Conservation (phyloP, 768 basidiomycete species). For the Dacryopinax spathularia region DNA sequence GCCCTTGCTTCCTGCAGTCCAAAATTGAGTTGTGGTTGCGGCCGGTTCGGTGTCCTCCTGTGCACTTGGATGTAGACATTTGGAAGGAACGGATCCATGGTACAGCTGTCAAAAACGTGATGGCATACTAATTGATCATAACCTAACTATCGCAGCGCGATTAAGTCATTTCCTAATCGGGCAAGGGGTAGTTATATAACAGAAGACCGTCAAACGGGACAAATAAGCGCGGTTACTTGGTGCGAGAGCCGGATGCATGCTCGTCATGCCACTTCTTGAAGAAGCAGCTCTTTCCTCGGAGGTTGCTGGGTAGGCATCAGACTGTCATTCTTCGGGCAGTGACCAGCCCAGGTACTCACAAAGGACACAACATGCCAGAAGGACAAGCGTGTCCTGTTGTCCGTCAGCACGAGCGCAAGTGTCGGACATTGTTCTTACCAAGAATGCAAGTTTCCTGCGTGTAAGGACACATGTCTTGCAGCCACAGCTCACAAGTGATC, state of each 20-base stretch:
- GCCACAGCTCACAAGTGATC: not conserved
- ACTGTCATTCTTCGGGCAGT: no score
- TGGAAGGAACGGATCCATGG: no score
- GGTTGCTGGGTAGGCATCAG: not conserved
- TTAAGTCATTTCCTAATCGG: not conserved
- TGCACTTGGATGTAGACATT: no score
- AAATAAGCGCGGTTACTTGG: not conserved
- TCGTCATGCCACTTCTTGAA: slow-evolving; percentile 2
- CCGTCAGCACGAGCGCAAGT: not conserved
- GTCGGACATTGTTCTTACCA: not conserved
- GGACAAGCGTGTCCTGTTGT: not conserved
- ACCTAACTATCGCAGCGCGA: not conserved
- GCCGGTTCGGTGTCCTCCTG: no score
- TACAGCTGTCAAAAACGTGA: no score
- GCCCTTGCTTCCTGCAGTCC: no score
- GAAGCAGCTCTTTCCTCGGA: not conserved
- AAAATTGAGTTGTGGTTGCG: no score
- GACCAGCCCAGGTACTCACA: not conserved
- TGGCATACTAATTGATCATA: not conserved
- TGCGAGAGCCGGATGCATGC: not conserved
- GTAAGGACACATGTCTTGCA: not conserved
- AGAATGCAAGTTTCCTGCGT: not conserved
- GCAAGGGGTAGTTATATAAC: not conserved
- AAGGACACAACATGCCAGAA: not conserved
- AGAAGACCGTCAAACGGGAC: not conserved